A percentile compares a stretch with the other conserved stretches of the same genome.
phyloP scores from a whole-genome alignment of 305 asterid genomes.

The Fraxinus sp. region DNA sequence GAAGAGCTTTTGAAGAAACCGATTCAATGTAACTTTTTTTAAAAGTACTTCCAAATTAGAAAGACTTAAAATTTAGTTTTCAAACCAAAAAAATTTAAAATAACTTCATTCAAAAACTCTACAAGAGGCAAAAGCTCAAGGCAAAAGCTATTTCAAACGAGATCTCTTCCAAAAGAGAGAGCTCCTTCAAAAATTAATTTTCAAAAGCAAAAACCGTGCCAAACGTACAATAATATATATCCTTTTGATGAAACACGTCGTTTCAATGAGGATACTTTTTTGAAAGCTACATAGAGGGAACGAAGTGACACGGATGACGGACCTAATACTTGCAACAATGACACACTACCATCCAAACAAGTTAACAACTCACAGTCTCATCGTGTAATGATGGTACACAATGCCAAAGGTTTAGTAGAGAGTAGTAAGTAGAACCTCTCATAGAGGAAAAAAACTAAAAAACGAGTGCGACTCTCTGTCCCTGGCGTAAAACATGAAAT shows the following conservation, averaged over 20 bases:
- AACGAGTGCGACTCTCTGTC: neutral
- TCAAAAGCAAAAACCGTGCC: neutral
- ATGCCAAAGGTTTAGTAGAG: slow-evolving; percentile 10
- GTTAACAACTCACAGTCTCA: neutral
- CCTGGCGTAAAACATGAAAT: neutral
- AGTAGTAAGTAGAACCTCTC: neutral
- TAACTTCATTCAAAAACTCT: no score
- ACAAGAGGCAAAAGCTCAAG: no score
- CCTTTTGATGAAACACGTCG: neutral
- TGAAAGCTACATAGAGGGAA: neutral
- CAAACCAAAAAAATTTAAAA: no score
- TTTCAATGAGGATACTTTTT: neutral
- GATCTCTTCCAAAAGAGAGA: neutral
- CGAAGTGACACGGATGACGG: neutral
- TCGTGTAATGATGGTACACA: neutral
- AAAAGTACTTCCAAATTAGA: no score
- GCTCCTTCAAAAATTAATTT: neutral
- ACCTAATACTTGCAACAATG: neutral
- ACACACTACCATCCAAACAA: neutral
- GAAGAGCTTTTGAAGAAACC: no score
- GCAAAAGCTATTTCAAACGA: no score
- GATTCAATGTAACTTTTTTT: no score
- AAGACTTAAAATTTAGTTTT: no score
- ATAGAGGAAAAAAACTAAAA: neutral
- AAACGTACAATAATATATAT: neutral